These are phyloP conservation scores for Leccinum imitatum DNA, from an alignment of 768 basidiomycete genomes.

Conservation along the genomic window DNA sequence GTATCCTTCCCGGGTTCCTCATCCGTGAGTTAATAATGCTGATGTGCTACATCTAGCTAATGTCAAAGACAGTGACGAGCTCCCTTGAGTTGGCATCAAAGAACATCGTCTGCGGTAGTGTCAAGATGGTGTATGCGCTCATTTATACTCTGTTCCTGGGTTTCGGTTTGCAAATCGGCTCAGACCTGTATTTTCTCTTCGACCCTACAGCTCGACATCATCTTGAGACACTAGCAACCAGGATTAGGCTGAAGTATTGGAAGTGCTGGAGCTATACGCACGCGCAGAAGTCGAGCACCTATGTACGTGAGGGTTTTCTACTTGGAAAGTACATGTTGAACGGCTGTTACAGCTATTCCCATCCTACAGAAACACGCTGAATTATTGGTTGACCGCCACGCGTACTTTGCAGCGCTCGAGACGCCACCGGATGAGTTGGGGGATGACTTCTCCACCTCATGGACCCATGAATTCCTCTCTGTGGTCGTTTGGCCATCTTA, in stretches of 20 bases:
- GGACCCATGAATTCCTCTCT: slow-evolving; percentile 57
- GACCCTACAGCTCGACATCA: slow-evolving; percentile 55
- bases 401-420: slow-evolving; percentile 36
- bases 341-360: slow-evolving; percentile 60
- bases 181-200: slow-evolving; percentile 73
- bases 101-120: slow-evolving; percentile 80
- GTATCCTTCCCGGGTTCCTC: slow-evolving; percentile 87
- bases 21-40: slow-evolving; percentile 51
- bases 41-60: slow-evolving; percentile 1
- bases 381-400: slow-evolving; percentile 47
- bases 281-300: slow-evolving; percentile 76
- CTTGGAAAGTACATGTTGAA: slow-evolving; percentile 16
- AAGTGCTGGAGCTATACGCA: slow-evolving; percentile 59
- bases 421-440: slow-evolving; percentile 49
- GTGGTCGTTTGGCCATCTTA: slow-evolving; percentile 61
- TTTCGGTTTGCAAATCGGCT: slow-evolving; percentile 82
- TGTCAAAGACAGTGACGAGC: slow-evolving; percentile 58
- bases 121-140: slow-evolving; percentile 90
- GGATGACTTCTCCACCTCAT: slow-evolving; percentile 58
- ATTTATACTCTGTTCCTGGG: slow-evolving; percentile 85
- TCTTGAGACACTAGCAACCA: slow-evolving; percentile 53
- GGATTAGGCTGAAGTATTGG: slow-evolving; percentile 43
- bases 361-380: slow-evolving; percentile 67
- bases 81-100: slow-evolving; percentile 83
- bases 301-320: slow-evolving; percentile 50